These are phyloP conservation scores for Lentinula detonsa DNA, from an alignment of 768 basidiomycete genomes.

Conservation along the genomic window DNA sequence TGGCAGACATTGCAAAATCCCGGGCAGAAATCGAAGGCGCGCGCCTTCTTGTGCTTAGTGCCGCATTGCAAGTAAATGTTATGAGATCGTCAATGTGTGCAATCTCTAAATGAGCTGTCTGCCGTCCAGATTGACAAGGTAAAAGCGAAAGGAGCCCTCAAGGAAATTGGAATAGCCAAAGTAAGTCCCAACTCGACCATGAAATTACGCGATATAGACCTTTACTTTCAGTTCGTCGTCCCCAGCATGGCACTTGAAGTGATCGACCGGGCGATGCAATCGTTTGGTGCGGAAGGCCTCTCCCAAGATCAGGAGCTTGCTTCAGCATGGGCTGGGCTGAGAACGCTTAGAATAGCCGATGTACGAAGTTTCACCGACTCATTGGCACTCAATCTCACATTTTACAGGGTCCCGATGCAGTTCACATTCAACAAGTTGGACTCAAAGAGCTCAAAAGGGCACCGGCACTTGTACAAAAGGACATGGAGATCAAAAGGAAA, in stretches of 20 bases:
- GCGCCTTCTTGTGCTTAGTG: slow-evolving; percentile 84
- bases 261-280: slow-evolving; percentile 93
- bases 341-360: slow-evolving; percentile 86
- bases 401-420: slow-evolving; percentile 28
- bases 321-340: slow-evolving; percentile 64
- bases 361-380: slow-evolving; percentile 26
- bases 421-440: slow-evolving; percentile 95
- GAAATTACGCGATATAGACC: not conserved
- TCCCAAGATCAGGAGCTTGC: slow-evolving; percentile 88
- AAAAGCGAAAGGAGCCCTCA: slow-evolving; percentile 90
- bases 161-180: slow-evolving; percentile 98
- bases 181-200: slow-evolving; percentile 29
- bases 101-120: not conserved
- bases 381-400: not conserved
- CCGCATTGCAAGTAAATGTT: slow-evolving; percentile 70
- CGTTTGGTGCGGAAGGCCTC: slow-evolving; percentile 94
- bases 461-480: slow-evolving; percentile 47
- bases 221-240: slow-evolving; percentile 70
- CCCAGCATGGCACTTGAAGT: slow-evolving; percentile 86
- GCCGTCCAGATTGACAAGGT: slow-evolving; percentile 72
- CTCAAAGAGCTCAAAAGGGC: slow-evolving; percentile 82
- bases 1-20: slow-evolving; percentile 87
- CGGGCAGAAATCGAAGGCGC: slow-evolving; percentile 91
- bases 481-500: slow-evolving; percentile 55
- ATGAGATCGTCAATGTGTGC: not conserved